Base-by-base conservation (phyloP, 495 filamentous ascomycete genomes). In the Penicillium angulare region DNA sequence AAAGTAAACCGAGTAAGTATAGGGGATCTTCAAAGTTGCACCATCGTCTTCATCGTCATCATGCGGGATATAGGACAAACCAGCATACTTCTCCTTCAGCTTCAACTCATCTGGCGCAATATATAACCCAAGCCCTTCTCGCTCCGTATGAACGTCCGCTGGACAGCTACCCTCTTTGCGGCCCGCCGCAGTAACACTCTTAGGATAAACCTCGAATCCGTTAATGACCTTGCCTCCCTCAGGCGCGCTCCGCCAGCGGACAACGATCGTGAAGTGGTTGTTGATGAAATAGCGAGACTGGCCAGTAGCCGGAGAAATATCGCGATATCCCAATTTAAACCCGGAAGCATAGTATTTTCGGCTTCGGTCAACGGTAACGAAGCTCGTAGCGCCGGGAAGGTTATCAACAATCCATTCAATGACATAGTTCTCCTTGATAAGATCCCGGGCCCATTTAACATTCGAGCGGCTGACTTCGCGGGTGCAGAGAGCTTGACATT, bases 371-470 rank as follows among this genome's bases (percentile, higher is more conserved):
- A 89, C 86, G 0, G 89, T 95, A 36, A 96, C 90, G 59, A 96
- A 97, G 62, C 86, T 91, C 3, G 92, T 96, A 33, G 92, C 92
- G 7, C 92, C 92, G 8, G 92, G 92, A 21, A 97, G 76, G 53
- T 97, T 97, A 65, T 97, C 92, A 35, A 92, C 89, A 59, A 97
- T 97, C 92, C 92, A 97, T 66, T 97, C 92, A 3, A 85, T 86
- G 34, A 95, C 88, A 66, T 95, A 96, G 33, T 90, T 90, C 46
- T 91, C 82, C 51, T 78, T 80, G 36, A 96, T 85, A 55, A 97
- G 71, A 49, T 91, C 75, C 41, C 80, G 81, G 5, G 87, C 89
- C 64, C 83, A 79, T 61, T 85, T 82, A 47, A 96, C 67, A 43
- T 84, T 87, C 18, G 75, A 74, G 21, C 83, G 75, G 58, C 81